These are phyloP conservation scores for Solanum habrochaites DNA, from an alignment of 257 asterid genomes.

Conservation along the genomic window DNA sequence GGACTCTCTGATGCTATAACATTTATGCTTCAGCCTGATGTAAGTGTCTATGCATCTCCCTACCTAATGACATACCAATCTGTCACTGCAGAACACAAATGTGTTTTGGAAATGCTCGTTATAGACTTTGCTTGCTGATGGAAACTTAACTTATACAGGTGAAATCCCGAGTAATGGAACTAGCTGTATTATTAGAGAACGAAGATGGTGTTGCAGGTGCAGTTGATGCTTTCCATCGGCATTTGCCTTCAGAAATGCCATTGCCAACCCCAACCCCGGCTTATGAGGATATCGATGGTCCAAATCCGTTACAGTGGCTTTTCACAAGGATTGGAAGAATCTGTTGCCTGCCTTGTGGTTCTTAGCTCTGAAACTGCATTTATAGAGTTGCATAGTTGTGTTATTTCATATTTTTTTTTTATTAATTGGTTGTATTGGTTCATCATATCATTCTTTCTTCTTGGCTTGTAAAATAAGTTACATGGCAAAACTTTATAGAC, in stretches of 20 bases:
- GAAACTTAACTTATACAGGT: slow-evolving; percentile 30
- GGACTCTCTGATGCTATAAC: slow-evolving; percentile 79
- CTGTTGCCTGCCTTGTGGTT: slow-evolving; percentile 53
- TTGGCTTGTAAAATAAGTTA: neutral
- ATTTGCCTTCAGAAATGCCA: slow-evolving; percentile 66
- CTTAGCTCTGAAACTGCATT: slow-evolving; percentile 3
- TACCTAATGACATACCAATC: neutral
- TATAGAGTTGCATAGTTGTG: slow-evolving; percentile 6
- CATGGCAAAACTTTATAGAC: neutral
- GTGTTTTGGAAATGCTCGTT: neutral
- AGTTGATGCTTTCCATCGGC: slow-evolving; percentile 84
- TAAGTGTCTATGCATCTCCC: neutral
- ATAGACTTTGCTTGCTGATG: neutral
- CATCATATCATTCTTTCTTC: neutral
- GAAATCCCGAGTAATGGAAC: slow-evolving; percentile 59
- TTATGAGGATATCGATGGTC: slow-evolving; percentile 27
- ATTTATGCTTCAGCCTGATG: slow-evolving; percentile 97
- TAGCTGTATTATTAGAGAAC: slow-evolving; percentile 45
- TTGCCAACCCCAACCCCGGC: slow-evolving; percentile 33
- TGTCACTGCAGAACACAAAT: neutral
- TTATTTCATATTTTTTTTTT: slow-evolving; percentile 6
- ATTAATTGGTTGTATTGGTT: slow-evolving; percentile 5
- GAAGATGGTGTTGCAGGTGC: slow-evolving; percentile 97
- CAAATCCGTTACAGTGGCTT: slow-evolving; percentile 70
- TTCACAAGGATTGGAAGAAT: slow-evolving; percentile 65